Evolutionary conservation across 805 yeast species (phyloP).

Genomic region (Wilhelminamyces savonicus): DNA sequence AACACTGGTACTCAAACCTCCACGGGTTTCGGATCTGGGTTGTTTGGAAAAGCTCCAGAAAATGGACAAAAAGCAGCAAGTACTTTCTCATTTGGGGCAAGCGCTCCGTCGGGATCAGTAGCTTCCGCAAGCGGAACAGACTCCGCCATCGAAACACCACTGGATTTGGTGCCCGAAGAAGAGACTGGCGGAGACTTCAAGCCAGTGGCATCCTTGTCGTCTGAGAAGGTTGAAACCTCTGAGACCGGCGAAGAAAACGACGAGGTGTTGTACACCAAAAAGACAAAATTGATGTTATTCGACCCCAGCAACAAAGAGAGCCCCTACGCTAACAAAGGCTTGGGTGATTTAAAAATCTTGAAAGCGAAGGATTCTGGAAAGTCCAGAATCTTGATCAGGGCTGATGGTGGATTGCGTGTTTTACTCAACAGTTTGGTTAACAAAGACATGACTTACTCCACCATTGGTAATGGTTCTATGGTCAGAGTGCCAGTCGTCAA

Average conservation of each 20-base stretch:
- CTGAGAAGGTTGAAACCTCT: slow-evolving; percentile 43
- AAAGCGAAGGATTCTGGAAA: slow-evolving; percentile 55
- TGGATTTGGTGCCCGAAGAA: slow-evolving; percentile 36
- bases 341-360: slow-evolving; percentile 77
- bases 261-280: slow-evolving; percentile 51
- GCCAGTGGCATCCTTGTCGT: slow-evolving; percentile 26
- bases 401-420: slow-evolving; percentile 83
- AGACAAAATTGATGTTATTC: slow-evolving; percentile 65
- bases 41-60: too few relatives aligned
- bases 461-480: slow-evolving; percentile 58
- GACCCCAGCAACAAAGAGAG: slow-evolving; percentile 41
- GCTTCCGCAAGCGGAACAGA: too few relatives aligned
- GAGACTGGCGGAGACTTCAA: slow-evolving; percentile 43
- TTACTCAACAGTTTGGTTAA: slow-evolving; percentile 62
- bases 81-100: too few relatives aligned
- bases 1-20: too few relatives aligned
- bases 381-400: slow-evolving; percentile 69
- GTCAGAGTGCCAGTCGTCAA: slow-evolving; percentile 63
- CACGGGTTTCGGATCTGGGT: too few relatives aligned
- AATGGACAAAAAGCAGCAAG: too few relatives aligned
- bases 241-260: slow-evolving; percentile 85
- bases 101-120: too few relatives aligned
- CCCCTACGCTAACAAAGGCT: slow-evolving; percentile 61
- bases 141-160: too few relatives aligned
- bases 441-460: slow-evolving; percentile 52